Conservation (phyloP, 352 stramenopile genomes). For the Phytophthora agathidicida region DNA sequence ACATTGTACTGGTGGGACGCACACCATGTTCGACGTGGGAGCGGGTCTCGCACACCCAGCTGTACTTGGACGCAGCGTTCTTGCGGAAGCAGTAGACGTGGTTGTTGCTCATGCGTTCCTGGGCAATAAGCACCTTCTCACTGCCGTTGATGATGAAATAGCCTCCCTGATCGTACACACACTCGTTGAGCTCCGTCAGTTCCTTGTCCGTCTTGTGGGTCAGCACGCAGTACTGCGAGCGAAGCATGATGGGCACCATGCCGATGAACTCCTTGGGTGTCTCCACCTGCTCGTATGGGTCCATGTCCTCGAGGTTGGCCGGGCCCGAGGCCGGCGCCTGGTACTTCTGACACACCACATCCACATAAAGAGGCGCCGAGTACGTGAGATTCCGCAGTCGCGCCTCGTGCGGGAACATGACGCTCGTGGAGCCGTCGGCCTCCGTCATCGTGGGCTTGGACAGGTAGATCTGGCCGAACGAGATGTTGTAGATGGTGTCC, state of each 20-base stretch:
- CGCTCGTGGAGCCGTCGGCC: constrained; percentile 96
- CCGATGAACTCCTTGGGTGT: constrained; percentile 96
- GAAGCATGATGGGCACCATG: constrained; percentile 99
- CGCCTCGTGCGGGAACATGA: constrained; percentile 99
- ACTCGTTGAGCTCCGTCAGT: constrained; percentile 96
- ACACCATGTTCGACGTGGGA: constrained; percentile 96
- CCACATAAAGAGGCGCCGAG: constrained; percentile 97
- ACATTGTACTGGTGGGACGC: constrained; percentile 96
- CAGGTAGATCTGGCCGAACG: constrained; percentile 99
- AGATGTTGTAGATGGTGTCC: constrained; percentile 95
- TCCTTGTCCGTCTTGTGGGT: constrained; percentile 94
- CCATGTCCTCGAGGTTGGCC: constrained; percentile 86
- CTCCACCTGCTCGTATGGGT: constrained; percentile 88
- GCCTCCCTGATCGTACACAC: constrained; percentile 99
- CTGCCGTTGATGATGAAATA: constrained; percentile 99
- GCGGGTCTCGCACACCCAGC: constrained; percentile 96
- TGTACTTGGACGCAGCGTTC: constrained; percentile 97
- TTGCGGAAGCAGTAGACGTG: constrained; percentile 99
- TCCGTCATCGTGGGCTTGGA: constrained; percentile 97
- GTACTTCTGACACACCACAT: constrained; percentile 96
- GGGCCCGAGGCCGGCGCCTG: constrained; percentile 64
- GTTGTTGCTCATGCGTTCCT: constrained; percentile 99
- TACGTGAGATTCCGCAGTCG: constrained; percentile 99
- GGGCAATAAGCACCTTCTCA: constrained; percentile 99
- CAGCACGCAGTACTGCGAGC: constrained; percentile 96